Evolutionary conservation across 768 basidiomycete genomes (phyloP).

Genomic region (Lactarius sanguifluus): DNA sequence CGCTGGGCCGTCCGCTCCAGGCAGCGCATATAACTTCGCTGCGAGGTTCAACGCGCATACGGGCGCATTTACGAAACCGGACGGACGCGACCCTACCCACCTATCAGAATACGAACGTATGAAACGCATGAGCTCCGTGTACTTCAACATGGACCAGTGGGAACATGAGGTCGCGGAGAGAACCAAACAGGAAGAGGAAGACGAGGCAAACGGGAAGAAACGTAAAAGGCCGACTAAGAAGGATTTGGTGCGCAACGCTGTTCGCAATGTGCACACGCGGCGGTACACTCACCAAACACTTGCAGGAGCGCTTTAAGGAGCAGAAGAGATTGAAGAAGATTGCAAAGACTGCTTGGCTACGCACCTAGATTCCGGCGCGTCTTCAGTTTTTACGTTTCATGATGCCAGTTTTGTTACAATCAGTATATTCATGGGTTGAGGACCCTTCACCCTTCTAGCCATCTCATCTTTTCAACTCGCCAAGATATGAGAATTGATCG

Average conservation of each 20-base stretch:
- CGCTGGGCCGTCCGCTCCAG: constrained; percentile 36
- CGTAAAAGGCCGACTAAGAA: constrained; percentile 79
- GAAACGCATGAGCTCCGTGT: constrained; percentile 84
- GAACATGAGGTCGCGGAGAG: constrained; percentile 62
- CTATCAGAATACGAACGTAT: constrained; percentile 79
- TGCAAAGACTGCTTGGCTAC: constrained; percentile 85
- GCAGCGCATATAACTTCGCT: constrained; percentile 45
- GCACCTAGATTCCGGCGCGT: constrained; percentile 46
- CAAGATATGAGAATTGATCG: too few species aligned
- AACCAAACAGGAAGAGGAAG: constrained; percentile 43
- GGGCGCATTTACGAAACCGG: constrained; percentile 65
- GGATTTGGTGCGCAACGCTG: constrained; percentile 59
- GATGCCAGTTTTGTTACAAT: constrained; percentile 14
- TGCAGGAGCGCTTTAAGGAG: constrained; percentile 81
- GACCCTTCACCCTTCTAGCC: background rate
- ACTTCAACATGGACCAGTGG: constrained; percentile 84
- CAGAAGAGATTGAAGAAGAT: constrained; percentile 81
- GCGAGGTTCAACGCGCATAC: constrained; percentile 85
- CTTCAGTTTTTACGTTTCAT: constrained; percentile 10
- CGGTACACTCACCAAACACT: constrained; percentile 24
- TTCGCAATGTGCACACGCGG: constrained; percentile 11
- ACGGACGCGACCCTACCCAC: constrained; percentile 71
- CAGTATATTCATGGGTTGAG: background rate
- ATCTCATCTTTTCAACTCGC: background rate
- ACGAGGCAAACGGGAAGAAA: constrained; percentile 63